Evolutionary conservation across 73 alveolate genomes (phyloP).

Genomic region (Paramecium pentaurelia): DNA sequence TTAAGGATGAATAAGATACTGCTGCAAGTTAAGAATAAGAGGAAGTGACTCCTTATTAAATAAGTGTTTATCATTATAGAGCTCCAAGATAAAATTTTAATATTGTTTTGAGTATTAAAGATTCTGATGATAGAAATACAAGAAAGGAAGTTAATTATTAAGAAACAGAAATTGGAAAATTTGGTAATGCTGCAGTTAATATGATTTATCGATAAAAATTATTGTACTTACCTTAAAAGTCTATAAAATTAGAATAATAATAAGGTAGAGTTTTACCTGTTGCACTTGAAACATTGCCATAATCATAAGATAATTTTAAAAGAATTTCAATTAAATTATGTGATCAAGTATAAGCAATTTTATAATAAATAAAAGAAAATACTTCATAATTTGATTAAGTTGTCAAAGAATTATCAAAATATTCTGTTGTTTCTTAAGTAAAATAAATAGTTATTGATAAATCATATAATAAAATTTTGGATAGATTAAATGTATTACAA

Average conservation of each 20-base stretch:
- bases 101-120: neutral
- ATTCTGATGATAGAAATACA: conserved; percentile 6
- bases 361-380: neutral
- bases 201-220: neutral
- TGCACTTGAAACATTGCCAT: neutral
- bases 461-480: neutral
- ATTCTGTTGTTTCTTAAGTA: neutral
- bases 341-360: neutral
- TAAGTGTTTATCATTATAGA: neutral
- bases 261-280: neutral
- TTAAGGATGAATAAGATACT: neutral
- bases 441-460: neutral
- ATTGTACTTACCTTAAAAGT: neutral
- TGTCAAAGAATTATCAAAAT: neutral
- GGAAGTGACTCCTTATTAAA: neutral
- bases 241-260: neutral
- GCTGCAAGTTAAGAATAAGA: neutral
- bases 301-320: neutral
- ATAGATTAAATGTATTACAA: neutral
- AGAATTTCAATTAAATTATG: neutral
- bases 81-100: neutral
- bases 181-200: neutral
- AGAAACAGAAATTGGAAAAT: neutral
- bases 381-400: neutral
- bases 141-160: neutral